A percentile compares a stretch with the other conserved stretches of the same genome.
phyloP scores from a whole-genome alignment of 2,329 filamentous ascomycete genomes.

The Teratosphaeria destructans region DNA sequence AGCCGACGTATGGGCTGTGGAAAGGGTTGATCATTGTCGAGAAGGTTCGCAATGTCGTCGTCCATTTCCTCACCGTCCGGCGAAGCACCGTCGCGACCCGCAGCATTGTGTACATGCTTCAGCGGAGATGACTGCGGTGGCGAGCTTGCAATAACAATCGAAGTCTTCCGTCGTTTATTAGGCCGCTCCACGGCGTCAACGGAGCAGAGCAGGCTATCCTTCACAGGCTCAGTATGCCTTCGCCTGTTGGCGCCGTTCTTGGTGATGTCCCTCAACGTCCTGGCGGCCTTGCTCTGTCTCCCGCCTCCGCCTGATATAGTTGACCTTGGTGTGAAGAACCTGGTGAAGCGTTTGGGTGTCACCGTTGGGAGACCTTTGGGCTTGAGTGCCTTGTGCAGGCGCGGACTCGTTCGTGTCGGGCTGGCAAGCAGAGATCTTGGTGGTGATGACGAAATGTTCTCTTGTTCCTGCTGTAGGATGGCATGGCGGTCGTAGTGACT shows the following conservation, averaged over 20 bases:
- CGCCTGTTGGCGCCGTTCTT: slow-evolving; percentile 33
- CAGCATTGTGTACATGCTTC: slow-evolving; percentile 25
- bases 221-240: slow-evolving; percentile 1
- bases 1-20: slow-evolving; percentile 32
- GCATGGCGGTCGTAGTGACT: slow-evolving; percentile 23
- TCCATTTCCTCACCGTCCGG: slow-evolving; percentile 17
- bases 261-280: slow-evolving; percentile 41
- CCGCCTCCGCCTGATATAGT: slow-evolving; percentile 19
- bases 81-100: slow-evolving; percentile 5
- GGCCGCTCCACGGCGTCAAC: slow-evolving; percentile 9
- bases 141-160: slow-evolving; percentile 32
- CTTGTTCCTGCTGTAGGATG: slow-evolving; percentile 17
- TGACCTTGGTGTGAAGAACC: slow-evolving; percentile 41
- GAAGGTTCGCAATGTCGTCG: slow-evolving; percentile 30
- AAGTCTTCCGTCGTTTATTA: slow-evolving; percentile 19
- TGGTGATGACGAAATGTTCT: slow-evolving; percentile 23
- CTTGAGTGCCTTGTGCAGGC: slow-evolving; percentile 19
- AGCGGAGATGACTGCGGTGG: slow-evolving; percentile 41
- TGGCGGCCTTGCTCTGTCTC: slow-evolving; percentile 29
- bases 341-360: slow-evolving; percentile 41
- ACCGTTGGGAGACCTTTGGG: slow-evolving; percentile 39
- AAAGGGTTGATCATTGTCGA: slow-evolving; percentile 31
- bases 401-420: not conserved
- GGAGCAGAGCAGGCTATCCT: slow-evolving; percentile 13
- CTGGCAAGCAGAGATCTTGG: slow-evolving; percentile 5